Percentiles rank a stretch among this genome's conserved stretches.
These are phyloP conservation scores for Pilatotrama ljubarskyi DNA, from an alignment of 768 basidiomycete genomes.

Conservation along the genomic window DNA sequence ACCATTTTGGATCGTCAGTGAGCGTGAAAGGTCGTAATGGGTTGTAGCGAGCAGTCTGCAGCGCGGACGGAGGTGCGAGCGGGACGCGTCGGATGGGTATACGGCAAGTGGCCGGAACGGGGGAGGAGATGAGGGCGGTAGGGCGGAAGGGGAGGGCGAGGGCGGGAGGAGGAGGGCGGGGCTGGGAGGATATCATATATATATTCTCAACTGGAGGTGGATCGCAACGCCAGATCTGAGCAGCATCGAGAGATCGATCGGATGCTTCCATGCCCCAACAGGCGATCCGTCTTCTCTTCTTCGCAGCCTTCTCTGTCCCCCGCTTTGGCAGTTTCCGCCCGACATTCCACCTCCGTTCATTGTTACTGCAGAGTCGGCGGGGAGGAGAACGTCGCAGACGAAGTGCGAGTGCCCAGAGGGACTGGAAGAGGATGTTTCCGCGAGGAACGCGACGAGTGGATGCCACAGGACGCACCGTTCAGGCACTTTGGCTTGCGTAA, in stretches of 20 bases:
- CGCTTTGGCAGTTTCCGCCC: background rate
- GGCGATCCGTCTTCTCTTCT: background rate
- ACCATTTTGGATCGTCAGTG: constrained; percentile 5
- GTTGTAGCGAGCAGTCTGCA: background rate
- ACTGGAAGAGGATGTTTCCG: background rate
- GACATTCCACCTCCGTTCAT: background rate
- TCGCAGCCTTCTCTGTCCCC: too few relatives aligned
- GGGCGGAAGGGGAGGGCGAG: background rate
- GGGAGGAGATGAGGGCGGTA: background rate
- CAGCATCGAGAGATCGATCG: background rate
- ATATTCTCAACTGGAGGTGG: background rate
- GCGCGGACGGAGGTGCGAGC: background rate
- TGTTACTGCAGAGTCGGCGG: too few relatives aligned
- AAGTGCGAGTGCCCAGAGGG: too few relatives aligned
- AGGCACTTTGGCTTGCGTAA: background rate
- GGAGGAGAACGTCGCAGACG: background rate
- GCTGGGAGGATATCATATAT: background rate
- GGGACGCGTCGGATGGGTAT: background rate
- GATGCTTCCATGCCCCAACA: background rate
- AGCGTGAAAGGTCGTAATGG: background rate
- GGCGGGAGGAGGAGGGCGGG: background rate
- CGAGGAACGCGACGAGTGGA: background rate
- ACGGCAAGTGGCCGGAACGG: background rate
- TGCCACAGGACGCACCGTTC: background rate
- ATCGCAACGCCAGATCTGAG: background rate